A percentile compares a stretch with the other conserved stretches of the same genome.
Evolutionary conservation across 1,139 yeast genomes (phyloP).

Genomic region (Suhomyces yuchorum): DNA sequence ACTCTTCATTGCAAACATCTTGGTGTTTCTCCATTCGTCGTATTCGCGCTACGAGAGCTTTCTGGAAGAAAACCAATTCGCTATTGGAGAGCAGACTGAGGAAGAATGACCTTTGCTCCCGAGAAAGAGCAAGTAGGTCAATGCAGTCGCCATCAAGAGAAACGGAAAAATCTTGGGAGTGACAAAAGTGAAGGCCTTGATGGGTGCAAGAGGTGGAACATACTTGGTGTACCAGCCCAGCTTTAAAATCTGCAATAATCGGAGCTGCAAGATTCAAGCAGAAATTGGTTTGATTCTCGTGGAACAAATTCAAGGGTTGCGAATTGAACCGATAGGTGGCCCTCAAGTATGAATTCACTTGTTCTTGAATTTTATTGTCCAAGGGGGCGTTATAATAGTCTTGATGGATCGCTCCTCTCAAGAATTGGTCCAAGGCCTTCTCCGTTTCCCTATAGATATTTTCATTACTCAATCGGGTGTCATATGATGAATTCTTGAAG

Average conservation of each 20-base stretch:
- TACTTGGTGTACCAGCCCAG: too few relatives aligned
- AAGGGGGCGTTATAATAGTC: background rate
- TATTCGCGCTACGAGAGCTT: background rate
- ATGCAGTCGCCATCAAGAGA: background rate
- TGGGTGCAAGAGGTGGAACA: background rate
- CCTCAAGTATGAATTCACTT: background rate
- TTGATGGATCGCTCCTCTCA: background rate
- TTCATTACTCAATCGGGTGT: background rate
- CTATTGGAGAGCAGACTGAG: background rate
- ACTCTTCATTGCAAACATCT: background rate
- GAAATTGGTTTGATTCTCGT: too few relatives aligned
- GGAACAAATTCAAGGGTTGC: background rate
- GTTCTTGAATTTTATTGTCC: background rate
- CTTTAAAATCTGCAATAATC: too few relatives aligned
- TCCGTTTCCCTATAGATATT: background rate
- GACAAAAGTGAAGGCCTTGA: conserved; percentile 1
- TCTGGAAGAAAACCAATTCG: conserved; percentile 4
- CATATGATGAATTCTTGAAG: background rate
- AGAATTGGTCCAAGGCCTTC: background rate
- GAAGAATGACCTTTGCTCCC: background rate
- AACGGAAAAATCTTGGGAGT: background rate
- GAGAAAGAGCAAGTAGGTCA: background rate
- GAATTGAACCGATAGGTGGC: background rate
- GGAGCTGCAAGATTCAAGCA: too few relatives aligned
- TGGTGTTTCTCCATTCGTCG: background rate